A percentile compares a stretch with the other conserved stretches of the same genome.
Conservation (phyloP, 2,329 filamentous ascomycete genomes). For the Fusarium proliferatum region DNA sequence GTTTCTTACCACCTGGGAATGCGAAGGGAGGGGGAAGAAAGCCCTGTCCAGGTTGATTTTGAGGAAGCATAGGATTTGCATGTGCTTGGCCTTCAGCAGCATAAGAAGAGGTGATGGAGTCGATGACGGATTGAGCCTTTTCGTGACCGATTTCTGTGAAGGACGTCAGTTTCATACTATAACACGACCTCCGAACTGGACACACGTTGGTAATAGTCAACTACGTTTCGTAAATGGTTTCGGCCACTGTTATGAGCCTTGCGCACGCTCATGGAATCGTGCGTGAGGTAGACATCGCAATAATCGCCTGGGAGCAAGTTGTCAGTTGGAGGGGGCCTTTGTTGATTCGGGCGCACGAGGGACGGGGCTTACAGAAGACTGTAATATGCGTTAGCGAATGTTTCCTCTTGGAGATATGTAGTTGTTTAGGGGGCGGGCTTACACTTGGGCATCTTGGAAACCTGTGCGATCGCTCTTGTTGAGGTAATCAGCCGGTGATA, state of each 20-base stretch:
- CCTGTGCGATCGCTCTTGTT: slow-evolving; percentile 24
- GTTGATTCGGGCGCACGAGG: slow-evolving; percentile 10
- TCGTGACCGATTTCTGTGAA: slow-evolving; percentile 91
- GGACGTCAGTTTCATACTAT: slow-evolving; percentile 7
- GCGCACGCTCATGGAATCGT: slow-evolving; percentile 99
- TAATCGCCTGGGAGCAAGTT: slow-evolving; percentile 76
- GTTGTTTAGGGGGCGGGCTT: slow-evolving; percentile 55
- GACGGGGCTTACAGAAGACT: slow-evolving; percentile 41
- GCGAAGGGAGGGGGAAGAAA: slow-evolving; percentile 67
- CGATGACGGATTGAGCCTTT: slow-evolving; percentile 97
- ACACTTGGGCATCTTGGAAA: slow-evolving; percentile 87
- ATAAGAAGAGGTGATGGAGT: slow-evolving; percentile 96
- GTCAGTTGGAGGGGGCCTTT: slow-evolving; percentile 37
- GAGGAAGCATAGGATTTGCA: slow-evolving; percentile 84
- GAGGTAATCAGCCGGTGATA: slow-evolving; percentile 18
- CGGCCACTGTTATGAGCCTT: slow-evolving; percentile 97
- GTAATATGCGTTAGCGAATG: slow-evolving; percentile 51
- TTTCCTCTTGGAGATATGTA: background rate
- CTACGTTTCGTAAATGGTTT: slow-evolving; percentile 96
- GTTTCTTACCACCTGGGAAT: slow-evolving; percentile 66
- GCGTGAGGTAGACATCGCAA: slow-evolving; percentile 99
- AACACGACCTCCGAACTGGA: slow-evolving; percentile 17
- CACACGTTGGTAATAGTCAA: slow-evolving; percentile 96
- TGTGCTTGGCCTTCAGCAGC: slow-evolving; percentile 90
- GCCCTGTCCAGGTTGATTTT: slow-evolving; percentile 70